A percentile compares a stretch with the other conserved stretches of the same genome.
Evolutionary conservation across 2,329 filamentous ascomycete species (phyloP).

Genomic region (Aspergillus sclerotialis): DNA sequence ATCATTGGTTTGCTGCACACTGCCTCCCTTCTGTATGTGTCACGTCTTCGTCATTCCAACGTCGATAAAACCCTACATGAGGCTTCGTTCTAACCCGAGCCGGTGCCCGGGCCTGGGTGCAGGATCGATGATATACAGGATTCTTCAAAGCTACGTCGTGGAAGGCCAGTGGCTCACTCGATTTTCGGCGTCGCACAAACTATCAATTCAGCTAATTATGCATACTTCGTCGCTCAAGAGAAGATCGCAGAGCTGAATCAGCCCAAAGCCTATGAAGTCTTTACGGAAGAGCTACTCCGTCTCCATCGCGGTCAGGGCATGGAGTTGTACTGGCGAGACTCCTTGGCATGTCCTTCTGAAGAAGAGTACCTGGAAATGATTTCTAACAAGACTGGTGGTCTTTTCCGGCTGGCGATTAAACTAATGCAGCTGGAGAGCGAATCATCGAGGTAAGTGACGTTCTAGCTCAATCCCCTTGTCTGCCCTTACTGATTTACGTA

Average conservation of each 20-base stretch:
- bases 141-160: slow-evolving; percentile 41
- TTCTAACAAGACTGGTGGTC: slow-evolving; percentile 42
- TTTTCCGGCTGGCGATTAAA: slow-evolving; percentile 40
- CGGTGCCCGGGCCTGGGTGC: background rate
- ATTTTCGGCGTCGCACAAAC: slow-evolving; percentile 46
- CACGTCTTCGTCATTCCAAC: too few relatives aligned
- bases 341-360: slow-evolving; percentile 39
- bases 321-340: slow-evolving; percentile 44
- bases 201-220: slow-evolving; percentile 47
- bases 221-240: slow-evolving; percentile 40
- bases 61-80: too few relatives aligned
- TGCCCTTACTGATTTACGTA: too few relatives aligned
- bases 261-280: slow-evolving; percentile 36
- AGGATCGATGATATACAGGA: slow-evolving; percentile 47
- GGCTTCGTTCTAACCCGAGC: background rate
- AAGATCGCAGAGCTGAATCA: slow-evolving; percentile 36
- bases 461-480: too few relatives aligned
- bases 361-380: slow-evolving; percentile 45
- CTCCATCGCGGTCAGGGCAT: slow-evolving; percentile 43
- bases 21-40: slow-evolving; percentile 36
- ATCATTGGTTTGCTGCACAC: slow-evolving; percentile 42
- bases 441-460: too few relatives aligned
- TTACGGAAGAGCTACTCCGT: slow-evolving; percentile 40
- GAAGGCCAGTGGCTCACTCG: slow-evolving; percentile 42
- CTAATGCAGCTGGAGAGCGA: slow-evolving; percentile 39